These are phyloP conservation scores for Xylariaceae sp. DNA, from an alignment of 2,329 filamentous ascomycete genomes.

Conservation along the genomic window DNA sequence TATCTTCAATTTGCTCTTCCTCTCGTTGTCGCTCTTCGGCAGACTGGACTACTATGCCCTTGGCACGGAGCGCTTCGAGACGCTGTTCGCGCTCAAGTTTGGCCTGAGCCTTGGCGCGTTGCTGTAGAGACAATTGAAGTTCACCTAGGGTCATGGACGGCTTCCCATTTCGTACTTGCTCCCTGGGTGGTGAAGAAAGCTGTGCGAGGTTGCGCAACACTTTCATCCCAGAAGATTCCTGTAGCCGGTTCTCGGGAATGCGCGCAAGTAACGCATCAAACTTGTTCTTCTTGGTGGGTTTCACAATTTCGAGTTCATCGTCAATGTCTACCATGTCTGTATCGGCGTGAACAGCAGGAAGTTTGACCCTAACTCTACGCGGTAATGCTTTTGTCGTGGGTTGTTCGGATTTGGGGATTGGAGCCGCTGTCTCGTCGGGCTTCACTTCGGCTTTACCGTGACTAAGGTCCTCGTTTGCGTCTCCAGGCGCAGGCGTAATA, in stretches of 20 bases:
- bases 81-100: conserved; percentile 69
- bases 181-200: conserved; percentile 57
- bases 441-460: conserved; percentile 59
- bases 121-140: conserved; percentile 62
- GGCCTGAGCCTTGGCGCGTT: conserved; percentile 74
- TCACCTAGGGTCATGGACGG: conserved; percentile 62
- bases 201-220: conserved; percentile 70
- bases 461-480: conserved; percentile 35
- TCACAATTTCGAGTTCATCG: conserved; percentile 59
- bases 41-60: conserved; percentile 76
- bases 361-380: conserved; percentile 47
- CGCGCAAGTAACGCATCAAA: conserved; percentile 65
- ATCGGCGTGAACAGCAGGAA: conserved; percentile 40
- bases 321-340: conserved; percentile 45
- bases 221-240: conserved; percentile 59
- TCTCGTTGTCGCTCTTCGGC: conserved; percentile 81
- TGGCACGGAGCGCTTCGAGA: conserved; percentile 69
- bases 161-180: conserved; percentile 41
- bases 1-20: conserved; percentile 77
- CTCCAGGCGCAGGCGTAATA: conserved; percentile 16
- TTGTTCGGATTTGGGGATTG: conserved; percentile 29
- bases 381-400: conserved; percentile 30
- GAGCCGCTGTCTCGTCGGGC: conserved; percentile 34
- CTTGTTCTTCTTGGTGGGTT: conserved; percentile 42
- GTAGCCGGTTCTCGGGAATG: conserved; percentile 56